Conservation (phyloP, 2,329 filamentous ascomycete species). For the Sporothrix variecibatus region DNA sequence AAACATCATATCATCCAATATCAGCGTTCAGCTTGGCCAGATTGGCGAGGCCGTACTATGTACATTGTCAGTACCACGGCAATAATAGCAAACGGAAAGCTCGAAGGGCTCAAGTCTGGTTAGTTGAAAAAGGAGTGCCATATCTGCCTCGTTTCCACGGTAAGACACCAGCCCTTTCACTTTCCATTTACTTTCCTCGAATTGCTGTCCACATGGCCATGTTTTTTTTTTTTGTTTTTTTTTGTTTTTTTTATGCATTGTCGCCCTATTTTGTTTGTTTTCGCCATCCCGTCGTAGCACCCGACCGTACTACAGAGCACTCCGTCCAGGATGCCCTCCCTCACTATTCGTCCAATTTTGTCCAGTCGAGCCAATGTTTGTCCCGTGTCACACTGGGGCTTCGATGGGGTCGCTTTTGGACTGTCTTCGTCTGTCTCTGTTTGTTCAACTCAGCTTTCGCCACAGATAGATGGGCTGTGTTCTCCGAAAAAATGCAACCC, state of each 20-base stretch:
- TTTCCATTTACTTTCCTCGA: background rate
- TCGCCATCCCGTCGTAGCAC: background rate
- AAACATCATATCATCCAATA: background rate
- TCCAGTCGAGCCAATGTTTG: background rate
- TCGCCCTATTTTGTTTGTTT: background rate
- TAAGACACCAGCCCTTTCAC: background rate
- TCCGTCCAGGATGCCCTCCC: background rate
- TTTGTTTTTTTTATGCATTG: background rate
- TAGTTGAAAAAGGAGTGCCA: background rate
- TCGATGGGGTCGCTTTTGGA: background rate
- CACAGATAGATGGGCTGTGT: conserved; percentile 8
- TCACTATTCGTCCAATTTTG: background rate
- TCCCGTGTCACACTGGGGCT: background rate
- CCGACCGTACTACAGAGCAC: background rate
- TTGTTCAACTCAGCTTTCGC: background rate
- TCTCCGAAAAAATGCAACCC: conserved; percentile 8
- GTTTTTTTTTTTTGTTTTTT: background rate
- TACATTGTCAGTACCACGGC: background rate
- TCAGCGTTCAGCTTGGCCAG: background rate
- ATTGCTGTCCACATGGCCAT: background rate
- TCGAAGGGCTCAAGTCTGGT: background rate
- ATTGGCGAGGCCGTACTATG: background rate
- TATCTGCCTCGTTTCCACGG: background rate
- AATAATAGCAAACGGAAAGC: background rate
- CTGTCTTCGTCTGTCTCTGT: background rate